Evolutionary conservation across 2,329 filamentous ascomycete genomes (phyloP).

Genomic region (Tothia fuscella): DNA sequence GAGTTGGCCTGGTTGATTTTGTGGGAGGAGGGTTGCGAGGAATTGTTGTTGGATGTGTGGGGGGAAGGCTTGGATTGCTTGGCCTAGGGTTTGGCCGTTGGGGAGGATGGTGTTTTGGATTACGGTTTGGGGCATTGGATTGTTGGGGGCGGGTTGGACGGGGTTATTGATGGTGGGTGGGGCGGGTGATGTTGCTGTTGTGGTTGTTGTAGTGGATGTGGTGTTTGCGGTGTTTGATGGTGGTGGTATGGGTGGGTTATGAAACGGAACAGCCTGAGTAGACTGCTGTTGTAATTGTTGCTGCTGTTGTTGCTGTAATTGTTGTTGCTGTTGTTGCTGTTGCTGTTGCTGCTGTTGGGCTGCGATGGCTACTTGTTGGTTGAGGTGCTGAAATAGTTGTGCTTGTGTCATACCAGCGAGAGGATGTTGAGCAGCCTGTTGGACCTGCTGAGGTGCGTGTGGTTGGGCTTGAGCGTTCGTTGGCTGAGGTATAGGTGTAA

Average conservation of each 20-base stretch:
- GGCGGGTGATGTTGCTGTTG: not conserved
- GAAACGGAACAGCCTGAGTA: too few species aligned
- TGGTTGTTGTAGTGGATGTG: not conserved
- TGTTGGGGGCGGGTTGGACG: not conserved
- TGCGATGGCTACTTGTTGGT: not conserved
- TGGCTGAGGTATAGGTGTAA: too few species aligned
- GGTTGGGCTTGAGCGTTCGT: not conserved
- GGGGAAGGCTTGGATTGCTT: too few species aligned
- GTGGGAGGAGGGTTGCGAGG: not conserved
- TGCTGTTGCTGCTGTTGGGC: conserved; percentile 2
- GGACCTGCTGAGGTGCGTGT: not conserved
- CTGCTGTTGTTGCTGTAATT: conserved; percentile 10
- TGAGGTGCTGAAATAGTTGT: too few species aligned
- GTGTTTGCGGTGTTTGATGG: not conserved
- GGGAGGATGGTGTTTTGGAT: too few species aligned
- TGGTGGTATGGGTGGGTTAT: conserved; percentile 1
- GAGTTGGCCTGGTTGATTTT: conserved; percentile 1
- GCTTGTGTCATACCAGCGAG: too few species aligned
- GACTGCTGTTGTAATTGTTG: too few species aligned
- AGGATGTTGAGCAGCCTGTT: too few species aligned
- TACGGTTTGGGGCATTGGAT: too few species aligned
- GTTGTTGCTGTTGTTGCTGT: conserved; percentile 1
- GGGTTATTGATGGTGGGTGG: not conserved
- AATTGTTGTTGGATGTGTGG: not conserved
- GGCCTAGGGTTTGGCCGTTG: too few species aligned